Evolutionary conservation across 306 rosid species (phyloP).

Genomic region (Ormosia emarginata): DNA sequence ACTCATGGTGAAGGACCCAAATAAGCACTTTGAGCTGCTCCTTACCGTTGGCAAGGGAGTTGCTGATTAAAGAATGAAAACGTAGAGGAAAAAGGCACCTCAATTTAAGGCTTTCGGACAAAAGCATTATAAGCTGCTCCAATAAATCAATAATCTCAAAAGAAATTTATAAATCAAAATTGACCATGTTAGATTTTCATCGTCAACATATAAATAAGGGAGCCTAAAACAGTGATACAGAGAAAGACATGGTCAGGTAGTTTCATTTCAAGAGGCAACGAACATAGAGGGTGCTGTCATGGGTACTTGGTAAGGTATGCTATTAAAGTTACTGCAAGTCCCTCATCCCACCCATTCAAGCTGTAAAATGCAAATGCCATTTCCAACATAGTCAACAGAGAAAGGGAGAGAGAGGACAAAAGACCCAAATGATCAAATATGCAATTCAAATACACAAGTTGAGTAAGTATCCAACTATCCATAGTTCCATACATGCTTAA

Average conservation of each 20-base stretch:
- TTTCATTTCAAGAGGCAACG: background rate
- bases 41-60: background rate
- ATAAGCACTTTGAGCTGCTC: no score
- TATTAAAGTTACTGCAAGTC: background rate
- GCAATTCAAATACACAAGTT: background rate
- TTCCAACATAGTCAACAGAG: background rate
- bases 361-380: conserved; percentile 9
- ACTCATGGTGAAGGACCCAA: no score
- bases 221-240: background rate
- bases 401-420: background rate
- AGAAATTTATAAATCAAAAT: background rate
- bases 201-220: background rate
- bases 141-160: background rate
- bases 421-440: background rate
- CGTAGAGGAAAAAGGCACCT: background rate
- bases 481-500: background rate
- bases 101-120: background rate
- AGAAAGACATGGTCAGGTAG: background rate
- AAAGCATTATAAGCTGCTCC: background rate
- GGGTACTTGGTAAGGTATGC: background rate
- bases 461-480: background rate
- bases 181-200: background rate
- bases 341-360: background rate
- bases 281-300: background rate
- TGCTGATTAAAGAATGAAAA: background rate